Conservation (phyloP, 1,284 basidiomycete species). For the Leccinum pallidistipes region DNA sequence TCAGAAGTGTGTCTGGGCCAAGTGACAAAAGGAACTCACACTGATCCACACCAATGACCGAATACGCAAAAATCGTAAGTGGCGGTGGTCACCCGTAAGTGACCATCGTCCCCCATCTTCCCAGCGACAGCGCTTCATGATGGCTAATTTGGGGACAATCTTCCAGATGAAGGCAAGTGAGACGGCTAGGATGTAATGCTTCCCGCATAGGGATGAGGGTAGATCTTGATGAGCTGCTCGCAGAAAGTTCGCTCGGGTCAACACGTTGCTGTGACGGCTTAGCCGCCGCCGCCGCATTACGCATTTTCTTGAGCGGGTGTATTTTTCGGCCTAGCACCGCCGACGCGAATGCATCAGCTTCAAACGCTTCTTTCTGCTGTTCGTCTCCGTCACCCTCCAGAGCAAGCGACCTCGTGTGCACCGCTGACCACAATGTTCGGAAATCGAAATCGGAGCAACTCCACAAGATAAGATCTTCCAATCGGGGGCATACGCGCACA, state of each 20-base stretch:
- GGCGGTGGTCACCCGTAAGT: conserved; percentile 24
- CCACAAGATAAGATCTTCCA: conserved; percentile 51
- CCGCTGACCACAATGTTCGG: conserved; percentile 35
- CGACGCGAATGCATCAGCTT: conserved; percentile 30
- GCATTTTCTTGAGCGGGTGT: conserved; percentile 33
- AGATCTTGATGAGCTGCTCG: conserved; percentile 31
- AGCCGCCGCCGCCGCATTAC: conserved; percentile 10
- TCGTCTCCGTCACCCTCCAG: conserved; percentile 17
- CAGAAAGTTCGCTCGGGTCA: conserved; percentile 11
- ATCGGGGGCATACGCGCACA: conserved; percentile 47
- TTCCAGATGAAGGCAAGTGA: conserved; percentile 42
- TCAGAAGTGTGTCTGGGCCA: conserved; percentile 6
- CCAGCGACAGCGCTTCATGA: conserved; percentile 39
- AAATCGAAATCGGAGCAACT: conserved; percentile 46
- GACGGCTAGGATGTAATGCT: conserved; percentile 36
- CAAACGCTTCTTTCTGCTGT: conserved; percentile 11
- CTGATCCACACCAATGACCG: conserved; percentile 17
- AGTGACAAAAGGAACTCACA: conserved; percentile 23
- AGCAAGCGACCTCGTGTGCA: conserved; percentile 39
- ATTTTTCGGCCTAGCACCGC: conserved; percentile 34
- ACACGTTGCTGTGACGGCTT: conserved; percentile 11
- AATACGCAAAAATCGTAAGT: conserved; percentile 5
- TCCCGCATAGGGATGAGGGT: conserved; percentile 37
- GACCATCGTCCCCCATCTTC: conserved; percentile 36
- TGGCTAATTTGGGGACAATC: conserved; percentile 36